Evolutionary conservation across 2,329 filamentous ascomycete genomes (phyloP).

Genomic region (Hypoxylon sp.): DNA sequence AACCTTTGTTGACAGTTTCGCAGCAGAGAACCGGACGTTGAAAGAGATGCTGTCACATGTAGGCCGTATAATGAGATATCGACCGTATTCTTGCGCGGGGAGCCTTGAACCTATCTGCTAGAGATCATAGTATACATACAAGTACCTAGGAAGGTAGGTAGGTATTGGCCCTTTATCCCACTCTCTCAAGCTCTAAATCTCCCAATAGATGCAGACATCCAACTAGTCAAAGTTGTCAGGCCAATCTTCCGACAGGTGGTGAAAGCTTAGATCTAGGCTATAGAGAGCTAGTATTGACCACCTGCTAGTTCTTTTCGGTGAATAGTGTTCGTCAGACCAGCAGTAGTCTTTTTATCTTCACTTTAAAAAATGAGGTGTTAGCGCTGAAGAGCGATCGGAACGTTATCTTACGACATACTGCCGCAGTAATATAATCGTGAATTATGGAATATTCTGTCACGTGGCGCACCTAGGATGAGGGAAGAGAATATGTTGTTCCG

Average conservation of each 20-base stretch:
- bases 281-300: not conserved
- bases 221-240: not conserved
- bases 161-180: not conserved
- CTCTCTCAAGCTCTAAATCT: not conserved
- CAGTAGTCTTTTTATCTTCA: not conserved
- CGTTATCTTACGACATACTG: not conserved
- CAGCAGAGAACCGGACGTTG: not conserved
- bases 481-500: too few species aligned
- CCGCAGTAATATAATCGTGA: not conserved
- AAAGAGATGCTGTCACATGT: not conserved
- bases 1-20: not conserved
- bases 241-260: not conserved
- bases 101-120: not conserved
- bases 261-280: not conserved
- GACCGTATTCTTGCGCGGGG: not conserved
- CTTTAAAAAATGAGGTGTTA: not conserved
- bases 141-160: too few species aligned
- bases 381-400: not conserved
- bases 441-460: not conserved
- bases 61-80: not conserved
- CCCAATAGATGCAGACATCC: not conserved
- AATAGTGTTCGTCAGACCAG: not conserved
- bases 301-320: not conserved
- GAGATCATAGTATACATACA: not conserved
- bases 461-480: too few species aligned